These are phyloP conservation scores for Podospora pseudopauciseta DNA, from an alignment of 495 filamentous ascomycete species.

Conservation along the genomic window DNA sequence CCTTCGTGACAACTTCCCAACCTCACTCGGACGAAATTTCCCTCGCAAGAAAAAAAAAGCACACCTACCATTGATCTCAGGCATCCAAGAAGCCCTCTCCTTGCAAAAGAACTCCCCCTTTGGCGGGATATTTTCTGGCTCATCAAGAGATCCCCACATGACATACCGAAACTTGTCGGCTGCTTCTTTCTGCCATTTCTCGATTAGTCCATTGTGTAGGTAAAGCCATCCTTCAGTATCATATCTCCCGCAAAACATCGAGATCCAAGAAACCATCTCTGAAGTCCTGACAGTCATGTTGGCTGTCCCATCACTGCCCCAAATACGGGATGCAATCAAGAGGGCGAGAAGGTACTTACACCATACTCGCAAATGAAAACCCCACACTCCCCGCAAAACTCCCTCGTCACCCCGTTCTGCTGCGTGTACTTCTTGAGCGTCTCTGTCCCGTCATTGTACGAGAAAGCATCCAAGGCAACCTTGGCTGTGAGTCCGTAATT, in stretches of 20 bases:
- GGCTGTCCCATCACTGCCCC: too few species aligned
- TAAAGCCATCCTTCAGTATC: background rate
- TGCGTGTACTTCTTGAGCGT: constrained; percentile 27
- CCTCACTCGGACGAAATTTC: background rate
- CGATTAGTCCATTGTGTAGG: background rate
- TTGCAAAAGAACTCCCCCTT: constrained; percentile 70
- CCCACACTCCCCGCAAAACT: constrained; percentile 63
- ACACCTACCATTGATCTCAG: constrained; percentile 49
- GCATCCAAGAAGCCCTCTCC: constrained; percentile 58
- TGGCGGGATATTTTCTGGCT: constrained; percentile 56
- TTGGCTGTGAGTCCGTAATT: constrained; percentile 64
- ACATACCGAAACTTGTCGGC: constrained; percentile 60
- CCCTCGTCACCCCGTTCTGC: constrained; percentile 39
- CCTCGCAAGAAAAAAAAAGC: background rate
- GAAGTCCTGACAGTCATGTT: too few species aligned
- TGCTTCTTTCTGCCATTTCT: constrained; percentile 37
- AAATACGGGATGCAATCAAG: too few species aligned
- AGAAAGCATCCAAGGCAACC: constrained; percentile 31
- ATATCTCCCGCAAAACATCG: too few species aligned
- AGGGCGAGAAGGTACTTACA: background rate
- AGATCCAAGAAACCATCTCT: too few species aligned
- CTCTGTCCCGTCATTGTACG: constrained; percentile 18
- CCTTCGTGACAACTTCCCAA: background rate
- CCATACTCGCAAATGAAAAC: constrained; percentile 62
- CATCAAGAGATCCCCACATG: constrained; percentile 61